phyloP scores from a whole-genome alignment of 2,329 filamentous ascomycete species.

The Pezicula carpinea region DNA sequence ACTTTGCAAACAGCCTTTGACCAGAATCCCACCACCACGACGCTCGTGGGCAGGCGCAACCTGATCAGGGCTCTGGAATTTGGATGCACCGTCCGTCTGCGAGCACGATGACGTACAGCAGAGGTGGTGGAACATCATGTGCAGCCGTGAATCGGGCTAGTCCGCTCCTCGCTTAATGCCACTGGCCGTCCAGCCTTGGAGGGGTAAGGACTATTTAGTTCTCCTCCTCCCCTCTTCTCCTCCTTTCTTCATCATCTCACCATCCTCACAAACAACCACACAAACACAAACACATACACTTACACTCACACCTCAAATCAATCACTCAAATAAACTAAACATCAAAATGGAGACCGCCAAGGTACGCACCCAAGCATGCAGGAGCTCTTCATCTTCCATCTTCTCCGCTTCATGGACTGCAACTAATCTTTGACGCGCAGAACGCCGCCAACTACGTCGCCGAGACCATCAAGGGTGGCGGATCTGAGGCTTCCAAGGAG shows the following conservation, averaged over 20 bases:
- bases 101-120: no score
- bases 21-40: no score
- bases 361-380: slow-evolving; percentile 16
- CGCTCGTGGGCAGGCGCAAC: no score
- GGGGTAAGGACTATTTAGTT: no score
- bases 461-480: slow-evolving; percentile 46
- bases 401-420: not conserved
- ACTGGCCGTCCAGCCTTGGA: no score
- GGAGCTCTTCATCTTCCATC: not conserved
- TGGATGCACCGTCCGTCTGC: no score
- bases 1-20: no score
- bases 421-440: slow-evolving; percentile 20
- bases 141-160: no score
- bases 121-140: no score
- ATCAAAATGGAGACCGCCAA: slow-evolving; percentile 33
- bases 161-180: no score
- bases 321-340: slow-evolving; percentile 11
- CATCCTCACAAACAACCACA: slow-evolving; percentile 12
- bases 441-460: slow-evolving; percentile 53
- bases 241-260: slow-evolving; percentile 10
- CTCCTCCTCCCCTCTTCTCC: slow-evolving; percentile 6
- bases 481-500: slow-evolving; percentile 49
- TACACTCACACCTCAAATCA: slow-evolving; percentile 15
- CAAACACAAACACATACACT: slow-evolving; percentile 12
- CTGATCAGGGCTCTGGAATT: no score